These are phyloP conservation scores for Lactuca saligna DNA, from an alignment of 129 eudicot genomes.

Conservation along the genomic window DNA sequence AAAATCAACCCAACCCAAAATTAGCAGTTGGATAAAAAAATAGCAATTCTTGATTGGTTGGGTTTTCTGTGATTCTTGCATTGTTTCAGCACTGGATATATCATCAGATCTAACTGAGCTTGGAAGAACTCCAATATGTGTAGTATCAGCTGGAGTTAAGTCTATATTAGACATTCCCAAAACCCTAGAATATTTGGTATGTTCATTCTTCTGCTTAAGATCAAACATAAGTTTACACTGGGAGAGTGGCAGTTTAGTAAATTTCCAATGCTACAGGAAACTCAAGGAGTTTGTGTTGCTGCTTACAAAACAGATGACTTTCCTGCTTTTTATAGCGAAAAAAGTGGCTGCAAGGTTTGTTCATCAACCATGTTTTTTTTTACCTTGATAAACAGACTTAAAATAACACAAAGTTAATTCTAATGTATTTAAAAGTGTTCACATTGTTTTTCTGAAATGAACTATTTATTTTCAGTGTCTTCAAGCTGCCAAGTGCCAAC, in stretches of 20 bases:
- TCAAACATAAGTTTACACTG: background rate
- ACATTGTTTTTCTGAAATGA: too few species aligned
- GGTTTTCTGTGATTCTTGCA: conserved; percentile 9
- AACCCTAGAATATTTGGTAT: conserved; percentile 90
- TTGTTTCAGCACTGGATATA: conserved; percentile 78
- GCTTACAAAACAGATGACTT: conserved; percentile 82
- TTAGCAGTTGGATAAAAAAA: too few species aligned
- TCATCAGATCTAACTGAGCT: conserved; percentile 97
- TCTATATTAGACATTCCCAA: conserved; percentile 93
- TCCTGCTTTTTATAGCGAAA: conserved; percentile 85
- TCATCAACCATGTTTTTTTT: background rate
- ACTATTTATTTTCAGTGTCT: too few species aligned
- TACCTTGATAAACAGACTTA: too few species aligned
- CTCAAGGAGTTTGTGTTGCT: conserved; percentile 93
- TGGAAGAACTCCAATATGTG: conserved; percentile 85
- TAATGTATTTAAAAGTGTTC: too few species aligned
- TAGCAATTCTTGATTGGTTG: conserved; percentile 1
- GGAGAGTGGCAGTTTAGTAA: background rate
- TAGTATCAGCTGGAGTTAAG: conserved; percentile 91
- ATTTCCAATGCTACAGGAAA: conserved; percentile 58
- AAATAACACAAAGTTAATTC: too few species aligned
- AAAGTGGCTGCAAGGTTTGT: conserved; percentile 82
- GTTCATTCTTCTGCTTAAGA: background rate
- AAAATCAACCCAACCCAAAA: too few species aligned
- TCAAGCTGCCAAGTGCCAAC: too few species aligned